Evolutionary conservation across 257 asterid genomes (phyloP), one percentile per base, ranked within the genome.

Genomic region (Coffea canephora): DNA sequence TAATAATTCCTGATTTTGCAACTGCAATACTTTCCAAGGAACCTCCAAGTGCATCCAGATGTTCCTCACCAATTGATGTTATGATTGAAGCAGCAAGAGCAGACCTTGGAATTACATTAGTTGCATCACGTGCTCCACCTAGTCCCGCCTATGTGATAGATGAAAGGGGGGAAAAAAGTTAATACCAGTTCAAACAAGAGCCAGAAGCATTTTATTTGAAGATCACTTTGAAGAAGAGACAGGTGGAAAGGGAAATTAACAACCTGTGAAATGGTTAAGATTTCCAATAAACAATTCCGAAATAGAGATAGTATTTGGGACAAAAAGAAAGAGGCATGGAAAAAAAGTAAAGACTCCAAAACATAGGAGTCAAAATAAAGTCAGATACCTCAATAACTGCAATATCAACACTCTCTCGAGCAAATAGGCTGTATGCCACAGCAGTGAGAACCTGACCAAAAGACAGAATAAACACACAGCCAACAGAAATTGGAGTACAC

Each of bases 71-170:
- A 78, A 95, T 87, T 83, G 97, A 91, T 76, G 99, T 93, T 82
- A 95, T 95, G 79, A 95, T 82, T 65, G 99, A 88, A 50, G 85
- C 85, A 73, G 94, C 93, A 78, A 95, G 89, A 83, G 88, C 86
- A 77, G 96, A 87, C 78, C 89, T 85, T 15, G 83, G 78, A 79
- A 95, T 88, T 68, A 95, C 87, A 90, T 95, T 95, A 77, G 99
- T 95, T 74, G 99, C 99, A 90, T 95, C 99, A 27, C 98, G 90
- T 70, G 98, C 93, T 76, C 99, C 99, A 57, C 99, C 99, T 79
- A 92, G 84, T 78, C 97, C 96, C 74, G 96, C 92, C 98, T 90
- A 23, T 9, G 48, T 59, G 66, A 86, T 77, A 13, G 79, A 69
- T 55, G 68, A 77, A 18, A 41, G 59, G 39, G 46, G 48, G 50